phyloP scores from a whole-genome alignment of 169 alveolate genomes.

The Ichthyophthirius multifiliis region DNA sequence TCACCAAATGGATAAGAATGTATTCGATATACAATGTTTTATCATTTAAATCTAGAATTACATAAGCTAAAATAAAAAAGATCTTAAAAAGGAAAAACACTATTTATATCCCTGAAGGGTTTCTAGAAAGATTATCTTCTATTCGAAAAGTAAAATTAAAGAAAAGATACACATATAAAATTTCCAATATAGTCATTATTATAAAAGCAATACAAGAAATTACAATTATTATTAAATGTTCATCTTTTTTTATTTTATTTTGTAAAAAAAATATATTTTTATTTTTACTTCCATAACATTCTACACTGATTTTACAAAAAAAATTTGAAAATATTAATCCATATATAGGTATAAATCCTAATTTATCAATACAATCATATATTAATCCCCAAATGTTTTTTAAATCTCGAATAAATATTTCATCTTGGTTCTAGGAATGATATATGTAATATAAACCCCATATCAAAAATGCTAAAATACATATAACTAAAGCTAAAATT shows the following conservation, averaged over 20 bases:
- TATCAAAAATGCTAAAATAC: neutral
- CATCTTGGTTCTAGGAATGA: neutral
- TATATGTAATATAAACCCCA: neutral
- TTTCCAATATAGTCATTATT: neutral
- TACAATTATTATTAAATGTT: neutral
- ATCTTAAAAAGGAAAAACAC: conserved; percentile 8
- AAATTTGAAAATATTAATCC: neutral
- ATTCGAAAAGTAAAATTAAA: conserved; percentile 33
- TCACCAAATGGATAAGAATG: conserved; percentile 9
- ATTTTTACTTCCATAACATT: neutral
- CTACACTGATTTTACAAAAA: neutral
- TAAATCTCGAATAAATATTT: neutral
- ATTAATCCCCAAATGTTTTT: neutral
- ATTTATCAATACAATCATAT: neutral
- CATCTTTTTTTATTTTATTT: neutral
- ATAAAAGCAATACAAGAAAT: neutral
- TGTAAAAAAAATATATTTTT: neutral
- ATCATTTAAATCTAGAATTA: neutral
- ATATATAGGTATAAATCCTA: neutral
- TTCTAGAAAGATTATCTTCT: conserved; percentile 20
- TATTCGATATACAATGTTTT: conserved; percentile 1
- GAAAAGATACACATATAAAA: conserved; percentile 12
- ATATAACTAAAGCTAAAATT: neutral
- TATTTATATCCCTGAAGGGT: conserved; percentile 25
- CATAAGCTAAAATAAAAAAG: conserved; percentile 1